A percentile compares a stretch with the other conserved stretches of the same genome.
These are phyloP conservation scores for Marasmius sp. DNA, from an alignment of 1,284 basidiomycete genomes.

Conservation along the genomic window DNA sequence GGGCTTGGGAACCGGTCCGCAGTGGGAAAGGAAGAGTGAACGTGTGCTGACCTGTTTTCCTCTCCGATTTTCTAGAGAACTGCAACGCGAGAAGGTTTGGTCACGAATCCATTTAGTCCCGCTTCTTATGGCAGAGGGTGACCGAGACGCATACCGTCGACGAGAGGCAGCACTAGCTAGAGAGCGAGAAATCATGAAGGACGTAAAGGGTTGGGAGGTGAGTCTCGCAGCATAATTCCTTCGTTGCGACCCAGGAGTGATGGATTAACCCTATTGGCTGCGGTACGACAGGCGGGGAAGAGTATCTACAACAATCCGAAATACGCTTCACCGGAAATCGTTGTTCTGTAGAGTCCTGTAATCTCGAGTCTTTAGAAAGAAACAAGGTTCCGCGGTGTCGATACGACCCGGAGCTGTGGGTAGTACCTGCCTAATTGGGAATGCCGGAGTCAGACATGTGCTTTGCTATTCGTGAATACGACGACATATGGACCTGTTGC, in stretches of 20 bases:
- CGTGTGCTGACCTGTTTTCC: conserved; percentile 34
- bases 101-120: conserved; percentile 95
- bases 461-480: background rate
- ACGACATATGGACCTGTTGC: background rate
- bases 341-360: conserved; percentile 49
- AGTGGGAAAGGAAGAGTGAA: conserved; percentile 35
- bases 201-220: conserved; percentile 93
- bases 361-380: conserved; percentile 5
- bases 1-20: conserved; percentile 32
- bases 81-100: conserved; percentile 93
- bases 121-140: conserved; percentile 88
- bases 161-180: conserved; percentile 77
- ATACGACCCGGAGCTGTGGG: conserved; percentile 3
- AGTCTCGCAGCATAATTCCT: conserved; percentile 34
- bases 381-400: conserved; percentile 5
- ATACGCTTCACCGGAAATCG: conserved; percentile 71
- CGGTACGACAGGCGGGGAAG: conserved; percentile 52
- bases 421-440: conserved; percentile 3
- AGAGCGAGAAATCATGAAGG: conserved; percentile 95
- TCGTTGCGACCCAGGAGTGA: conserved; percentile 6
- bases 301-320: conserved; percentile 84
- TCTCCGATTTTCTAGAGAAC: conserved; percentile 64
- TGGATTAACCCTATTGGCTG: conserved; percentile 1
- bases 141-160: conserved; percentile 88
- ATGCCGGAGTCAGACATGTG: background rate